A percentile compares a stretch with the other conserved stretches of the same genome.
Evolutionary conservation across 2,329 filamentous ascomycete species (phyloP).

Genomic region (Neophaeococcomyces aloes): DNA sequence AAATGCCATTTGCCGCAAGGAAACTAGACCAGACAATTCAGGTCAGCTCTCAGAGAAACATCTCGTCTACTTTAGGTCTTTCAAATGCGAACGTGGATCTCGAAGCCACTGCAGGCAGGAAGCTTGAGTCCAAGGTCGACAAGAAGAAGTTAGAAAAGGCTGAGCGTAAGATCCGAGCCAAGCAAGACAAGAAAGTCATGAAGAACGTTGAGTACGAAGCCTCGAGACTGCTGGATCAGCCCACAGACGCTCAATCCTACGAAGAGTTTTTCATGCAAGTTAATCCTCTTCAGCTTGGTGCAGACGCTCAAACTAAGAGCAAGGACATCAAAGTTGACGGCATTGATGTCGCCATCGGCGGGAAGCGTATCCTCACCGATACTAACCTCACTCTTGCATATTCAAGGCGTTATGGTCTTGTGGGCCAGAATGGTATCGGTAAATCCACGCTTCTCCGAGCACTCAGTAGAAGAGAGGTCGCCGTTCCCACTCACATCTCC

Average conservation of each 20-base stretch:
- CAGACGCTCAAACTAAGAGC: constrained; percentile 65
- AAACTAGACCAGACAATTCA: constrained; percentile 91
- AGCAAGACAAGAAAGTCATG: constrained; percentile 97
- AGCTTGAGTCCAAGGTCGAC: constrained; percentile 95
- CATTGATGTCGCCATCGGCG: constrained; percentile 87
- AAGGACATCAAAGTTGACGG: constrained; percentile 98
- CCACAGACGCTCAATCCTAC: constrained; percentile 78
- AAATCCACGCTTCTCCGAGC: constrained; percentile 91
- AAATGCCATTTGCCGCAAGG: constrained; percentile 65
- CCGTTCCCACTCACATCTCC: constrained; percentile 93
- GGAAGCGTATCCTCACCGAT: constrained; percentile 78
- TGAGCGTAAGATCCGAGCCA: constrained; percentile 91
- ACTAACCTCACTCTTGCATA: constrained; percentile 84
- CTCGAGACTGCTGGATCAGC: constrained; percentile 73
- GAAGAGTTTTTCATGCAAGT: constrained; percentile 99
- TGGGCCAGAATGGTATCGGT: constrained; percentile 98
- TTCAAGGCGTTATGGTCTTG: constrained; percentile 87
- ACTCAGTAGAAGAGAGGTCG: constrained; percentile 80
- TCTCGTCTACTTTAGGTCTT: constrained; percentile 88
- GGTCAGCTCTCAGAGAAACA: constrained; percentile 85
- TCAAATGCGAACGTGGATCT: constrained; percentile 77
- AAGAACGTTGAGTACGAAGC: constrained; percentile 98
- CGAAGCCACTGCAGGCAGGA: constrained; percentile 82
- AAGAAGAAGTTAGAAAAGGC: constrained; percentile 99
- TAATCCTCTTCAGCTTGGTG: constrained; percentile 84